These are phyloP conservation scores for Lindgomyces ingoldianus DNA, from an alignment of 495 filamentous ascomycete genomes.

Conservation along the genomic window DNA sequence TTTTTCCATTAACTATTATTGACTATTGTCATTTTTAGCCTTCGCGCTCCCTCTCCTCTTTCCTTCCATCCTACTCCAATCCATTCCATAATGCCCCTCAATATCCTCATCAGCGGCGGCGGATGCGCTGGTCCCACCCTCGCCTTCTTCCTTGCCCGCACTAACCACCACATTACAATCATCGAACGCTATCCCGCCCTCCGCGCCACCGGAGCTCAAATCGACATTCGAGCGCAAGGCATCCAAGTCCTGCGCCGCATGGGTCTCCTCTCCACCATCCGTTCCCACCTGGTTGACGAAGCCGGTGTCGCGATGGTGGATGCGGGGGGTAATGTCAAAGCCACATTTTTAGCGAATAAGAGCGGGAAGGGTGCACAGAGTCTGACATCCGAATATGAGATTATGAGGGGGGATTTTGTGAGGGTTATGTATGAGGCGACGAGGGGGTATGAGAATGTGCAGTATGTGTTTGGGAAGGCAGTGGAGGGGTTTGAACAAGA, in stretches of 20 bases:
- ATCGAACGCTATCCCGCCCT: conserved; percentile 45
- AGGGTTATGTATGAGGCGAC: conserved; percentile 45
- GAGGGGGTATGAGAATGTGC: conserved; percentile 39
- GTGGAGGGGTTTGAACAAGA: conserved; percentile 25
- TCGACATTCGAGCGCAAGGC: conserved; percentile 49
- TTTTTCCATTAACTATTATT: no score
- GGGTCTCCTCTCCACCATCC: conserved; percentile 46
- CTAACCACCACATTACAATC: conserved; percentile 43
- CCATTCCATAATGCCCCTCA: no score
- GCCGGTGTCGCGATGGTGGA: conserved; percentile 46
- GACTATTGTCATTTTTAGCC: no score
- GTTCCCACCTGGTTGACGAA: conserved; percentile 38
- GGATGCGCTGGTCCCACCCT: conserved; percentile 47
- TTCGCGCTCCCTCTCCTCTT: no score
- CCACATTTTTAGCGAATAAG: no score
- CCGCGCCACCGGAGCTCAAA: conserved; percentile 42
- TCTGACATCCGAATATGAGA: conserved; percentile 50
- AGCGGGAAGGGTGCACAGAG: conserved; percentile 37
- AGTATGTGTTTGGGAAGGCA: conserved; percentile 45
- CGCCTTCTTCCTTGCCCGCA: conserved; percentile 45
- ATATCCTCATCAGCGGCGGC: conserved; percentile 54
- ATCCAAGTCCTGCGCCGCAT: conserved; percentile 46
- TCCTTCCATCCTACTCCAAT: no score
- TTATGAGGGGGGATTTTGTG: conserved; percentile 51
- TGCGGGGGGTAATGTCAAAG: conserved; percentile 29